A percentile compares a stretch with the other conserved stretches of the same genome.
phyloP scores from a whole-genome alignment of 164 flowering plant genomes.

The Nymphaea colorata region DNA sequence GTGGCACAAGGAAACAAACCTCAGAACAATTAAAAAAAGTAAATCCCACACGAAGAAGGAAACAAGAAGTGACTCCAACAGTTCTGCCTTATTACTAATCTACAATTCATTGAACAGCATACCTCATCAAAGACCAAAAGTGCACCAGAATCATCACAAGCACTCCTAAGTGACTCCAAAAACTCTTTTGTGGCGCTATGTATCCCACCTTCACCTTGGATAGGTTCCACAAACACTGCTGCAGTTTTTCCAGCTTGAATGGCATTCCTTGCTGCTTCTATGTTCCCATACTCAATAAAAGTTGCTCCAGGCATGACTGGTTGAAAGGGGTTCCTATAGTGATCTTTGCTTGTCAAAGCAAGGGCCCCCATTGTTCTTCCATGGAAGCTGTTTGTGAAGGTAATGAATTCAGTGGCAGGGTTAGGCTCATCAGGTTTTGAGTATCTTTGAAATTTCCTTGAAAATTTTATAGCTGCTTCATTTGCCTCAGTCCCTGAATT shows the following conservation, averaged over 20 bases:
- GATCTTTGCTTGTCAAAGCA: conserved; percentile 87
- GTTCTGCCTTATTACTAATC: neutral
- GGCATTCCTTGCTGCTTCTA: conserved; percentile 37
- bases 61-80: neutral
- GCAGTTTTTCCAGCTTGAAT: conserved; percentile 60
- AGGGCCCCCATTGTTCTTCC: conserved; percentile 96
- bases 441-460: conserved; percentile 68
- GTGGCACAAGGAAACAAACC: neutral
- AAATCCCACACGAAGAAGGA: neutral
- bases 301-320: conserved; percentile 97
- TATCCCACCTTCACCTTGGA: conserved; percentile 98
- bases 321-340: conserved; percentile 76
- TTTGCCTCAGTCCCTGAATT: conserved; percentile 97
- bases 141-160: conserved; percentile 76
- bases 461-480: conserved; percentile 94
- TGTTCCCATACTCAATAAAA: conserved; percentile 73
- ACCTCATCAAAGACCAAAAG: conserved; percentile 95
- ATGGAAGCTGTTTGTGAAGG: conserved; percentile 73
- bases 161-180: conserved; percentile 46
- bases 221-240: conserved; percentile 92
- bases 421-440: conserved; percentile 32
- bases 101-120: conserved; percentile 2
- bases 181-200: conserved; percentile 72
- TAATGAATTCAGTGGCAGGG: conserved; percentile 59
- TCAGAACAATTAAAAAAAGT: neutral